A percentile compares a stretch with the other conserved stretches of the same genome.
phyloP scores from a whole-genome alignment of 345 rosid species.

The Aquilaria sinensis region DNA sequence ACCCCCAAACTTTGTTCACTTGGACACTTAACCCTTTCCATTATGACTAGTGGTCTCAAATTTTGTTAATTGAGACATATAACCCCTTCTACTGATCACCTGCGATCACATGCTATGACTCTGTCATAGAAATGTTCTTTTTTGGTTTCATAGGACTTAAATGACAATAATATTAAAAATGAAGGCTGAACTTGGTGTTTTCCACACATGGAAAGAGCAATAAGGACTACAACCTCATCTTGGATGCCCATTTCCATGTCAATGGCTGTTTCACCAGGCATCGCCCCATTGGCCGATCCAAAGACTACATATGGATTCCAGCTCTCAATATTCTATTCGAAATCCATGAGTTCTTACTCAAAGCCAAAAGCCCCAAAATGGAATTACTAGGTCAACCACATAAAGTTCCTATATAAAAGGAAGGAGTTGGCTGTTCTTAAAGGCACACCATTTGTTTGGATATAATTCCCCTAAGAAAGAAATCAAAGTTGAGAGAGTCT shows the following conservation, averaged over 20 bases:
- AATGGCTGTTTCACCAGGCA: conserved; percentile 58
- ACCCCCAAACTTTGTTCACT: no score
- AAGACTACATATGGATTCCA: conserved; percentile 72
- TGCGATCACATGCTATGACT: no score
- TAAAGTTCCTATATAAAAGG: conserved; percentile 39
- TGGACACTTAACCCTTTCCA: no score
- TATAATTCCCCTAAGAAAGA: conserved; percentile 23
- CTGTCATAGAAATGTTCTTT: no score
- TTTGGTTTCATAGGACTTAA: no score
- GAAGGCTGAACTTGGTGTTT: no score
- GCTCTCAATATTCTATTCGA: conserved; percentile 39
- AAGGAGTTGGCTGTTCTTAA: conserved; percentile 30
- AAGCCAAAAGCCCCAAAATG: conserved; percentile 44
- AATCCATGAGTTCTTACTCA: conserved; percentile 46
- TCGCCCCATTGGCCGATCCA: conserved; percentile 33
- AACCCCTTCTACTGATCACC: no score
- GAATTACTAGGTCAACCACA: conserved; percentile 41
- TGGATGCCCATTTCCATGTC: conserved; percentile 47
- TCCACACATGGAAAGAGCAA: conserved; percentile 38
- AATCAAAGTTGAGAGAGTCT: conserved; percentile 39
- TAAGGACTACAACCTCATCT: conserved; percentile 48
- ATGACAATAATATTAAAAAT: no score
- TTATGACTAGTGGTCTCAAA: no score
- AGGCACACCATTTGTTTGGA: conserved; percentile 47
- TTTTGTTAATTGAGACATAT: no score